Percentiles rank a stretch among this genome's conserved stretches.
Evolutionary conservation across 2,329 filamentous ascomycete species (phyloP).

Genomic region (Diplodia scrobiculata): DNA sequence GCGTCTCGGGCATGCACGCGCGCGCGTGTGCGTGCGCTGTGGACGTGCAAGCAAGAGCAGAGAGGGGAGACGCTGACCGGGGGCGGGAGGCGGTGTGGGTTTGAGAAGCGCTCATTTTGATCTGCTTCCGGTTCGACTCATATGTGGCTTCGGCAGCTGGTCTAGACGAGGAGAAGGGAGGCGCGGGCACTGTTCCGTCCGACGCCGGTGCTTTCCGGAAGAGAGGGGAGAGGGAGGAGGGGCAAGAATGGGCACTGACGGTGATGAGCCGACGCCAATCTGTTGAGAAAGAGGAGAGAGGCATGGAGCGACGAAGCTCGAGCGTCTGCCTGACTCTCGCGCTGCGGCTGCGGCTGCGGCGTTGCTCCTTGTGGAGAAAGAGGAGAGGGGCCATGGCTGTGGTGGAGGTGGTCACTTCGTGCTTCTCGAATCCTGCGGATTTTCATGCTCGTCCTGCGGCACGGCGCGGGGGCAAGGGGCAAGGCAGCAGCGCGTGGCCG

Average conservation of each 20-base stretch:
- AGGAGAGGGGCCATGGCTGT: background rate
- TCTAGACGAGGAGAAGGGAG: background rate
- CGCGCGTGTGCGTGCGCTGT: background rate
- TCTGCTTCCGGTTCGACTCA: background rate
- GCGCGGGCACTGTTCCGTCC: background rate
- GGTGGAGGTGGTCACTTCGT: background rate
- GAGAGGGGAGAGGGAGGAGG: background rate
- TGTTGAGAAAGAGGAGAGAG: background rate
- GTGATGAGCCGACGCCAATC: background rate
- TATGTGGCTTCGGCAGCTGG: background rate
- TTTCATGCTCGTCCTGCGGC: background rate
- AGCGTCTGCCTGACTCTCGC: background rate
- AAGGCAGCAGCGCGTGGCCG: constrained; percentile 1
- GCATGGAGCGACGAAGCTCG: background rate
- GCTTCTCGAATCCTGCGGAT: background rate
- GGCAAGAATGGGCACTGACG: background rate
- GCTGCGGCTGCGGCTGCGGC: background rate
- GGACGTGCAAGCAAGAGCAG: background rate
- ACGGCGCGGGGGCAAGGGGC: background rate
- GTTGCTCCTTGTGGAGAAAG: background rate
- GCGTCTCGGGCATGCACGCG: background rate
- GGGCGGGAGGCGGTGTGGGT: constrained; percentile 22
- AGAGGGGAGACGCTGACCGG: background rate
- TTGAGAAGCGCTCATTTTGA: background rate
- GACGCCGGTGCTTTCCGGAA: background rate